Percentiles rank a stretch among this genome's conserved stretches.
These are phyloP conservation scores for Podospora sp. DNA, from an alignment of 495 filamentous ascomycete genomes.

Conservation along the genomic window DNA sequence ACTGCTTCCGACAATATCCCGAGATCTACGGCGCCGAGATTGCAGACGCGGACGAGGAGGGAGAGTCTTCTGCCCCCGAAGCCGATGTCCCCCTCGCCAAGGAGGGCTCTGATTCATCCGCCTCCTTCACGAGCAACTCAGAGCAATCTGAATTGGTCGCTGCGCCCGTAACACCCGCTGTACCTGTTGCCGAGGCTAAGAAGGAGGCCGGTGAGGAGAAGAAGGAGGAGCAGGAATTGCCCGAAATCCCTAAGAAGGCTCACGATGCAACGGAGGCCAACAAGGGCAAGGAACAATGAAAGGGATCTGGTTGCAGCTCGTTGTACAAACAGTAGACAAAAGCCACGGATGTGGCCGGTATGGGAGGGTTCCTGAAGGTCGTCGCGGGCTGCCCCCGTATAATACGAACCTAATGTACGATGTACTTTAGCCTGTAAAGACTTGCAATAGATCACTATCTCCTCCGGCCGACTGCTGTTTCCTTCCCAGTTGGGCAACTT, in stretches of 20 bases:
- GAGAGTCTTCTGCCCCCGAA: conserved; percentile 16
- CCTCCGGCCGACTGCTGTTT: background rate
- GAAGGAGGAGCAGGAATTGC: conserved; percentile 2
- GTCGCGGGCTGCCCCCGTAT: background rate
- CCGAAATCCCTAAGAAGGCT: conserved; percentile 26
- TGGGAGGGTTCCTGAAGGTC: conserved; percentile 2
- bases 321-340: conserved; percentile 18
- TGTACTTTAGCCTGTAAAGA: conserved; percentile 1
- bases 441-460: background rate
- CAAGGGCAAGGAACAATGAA: conserved; percentile 30
- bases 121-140: background rate
- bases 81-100: conserved; percentile 19
- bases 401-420: background rate
- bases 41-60: conserved; percentile 74
- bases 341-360: conserved; percentile 3
- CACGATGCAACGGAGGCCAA: conserved; percentile 35
- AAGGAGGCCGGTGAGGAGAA: background rate
- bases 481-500: background rate
- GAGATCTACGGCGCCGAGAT: conserved; percentile 92
- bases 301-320: background rate
- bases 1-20: conserved; percentile 89
- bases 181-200: conserved; percentile 10
- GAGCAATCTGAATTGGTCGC: conserved; percentile 7
- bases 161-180: conserved; percentile 5
- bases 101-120: conserved; percentile 6